A percentile compares a stretch with the other conserved stretches of the same genome.
These are phyloP conservation scores for Tinospora cordifolia DNA, from an alignment of 164 flowering plant species.

Conservation along the genomic window DNA sequence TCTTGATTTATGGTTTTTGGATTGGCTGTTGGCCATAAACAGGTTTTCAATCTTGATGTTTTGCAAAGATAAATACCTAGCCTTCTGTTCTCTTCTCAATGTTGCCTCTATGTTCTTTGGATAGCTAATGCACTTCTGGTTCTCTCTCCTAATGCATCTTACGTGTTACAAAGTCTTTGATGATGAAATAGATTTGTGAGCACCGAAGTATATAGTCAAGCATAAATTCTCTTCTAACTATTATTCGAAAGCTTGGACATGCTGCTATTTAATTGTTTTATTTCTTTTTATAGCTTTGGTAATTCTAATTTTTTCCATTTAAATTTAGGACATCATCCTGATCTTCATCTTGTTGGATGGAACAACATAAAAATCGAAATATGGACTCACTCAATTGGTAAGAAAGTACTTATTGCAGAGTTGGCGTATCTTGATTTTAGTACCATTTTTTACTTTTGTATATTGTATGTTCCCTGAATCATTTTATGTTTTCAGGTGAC, in stretches of 20 bases:
- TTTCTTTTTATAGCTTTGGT: not conserved
- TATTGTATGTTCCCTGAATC: not conserved
- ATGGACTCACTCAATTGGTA: conserved; percentile 93
- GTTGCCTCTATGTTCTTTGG: too few relatives aligned
- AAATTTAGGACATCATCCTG: conserved; percentile 88
- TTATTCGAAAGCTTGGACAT: not conserved
- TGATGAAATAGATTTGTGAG: not conserved
- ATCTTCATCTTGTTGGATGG: conserved; percentile 95
- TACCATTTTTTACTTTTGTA: not conserved
- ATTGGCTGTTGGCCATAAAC: too few relatives aligned
- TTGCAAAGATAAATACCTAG: too few relatives aligned
- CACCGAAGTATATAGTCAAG: not conserved
- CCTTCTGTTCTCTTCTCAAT: too few relatives aligned
- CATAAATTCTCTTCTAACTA: not conserved
- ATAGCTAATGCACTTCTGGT: too few relatives aligned
- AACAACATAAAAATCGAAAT: conserved; percentile 79
- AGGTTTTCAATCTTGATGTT: too few relatives aligned
- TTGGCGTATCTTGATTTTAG: not conserved
- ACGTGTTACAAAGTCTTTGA: not conserved
- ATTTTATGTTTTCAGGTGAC: not conserved
- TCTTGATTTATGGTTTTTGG: too few relatives aligned
- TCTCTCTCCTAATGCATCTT: too few relatives aligned
- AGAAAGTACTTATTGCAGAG: conserved; percentile 15
- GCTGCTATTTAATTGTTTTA: not conserved
- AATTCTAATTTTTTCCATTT: not conserved